Percentiles rank a stretch among this genome's conserved stretches.
Evolutionary conservation across 176 grass and related monocot genomes (phyloP).

Genomic region (Triticum urartu): DNA sequence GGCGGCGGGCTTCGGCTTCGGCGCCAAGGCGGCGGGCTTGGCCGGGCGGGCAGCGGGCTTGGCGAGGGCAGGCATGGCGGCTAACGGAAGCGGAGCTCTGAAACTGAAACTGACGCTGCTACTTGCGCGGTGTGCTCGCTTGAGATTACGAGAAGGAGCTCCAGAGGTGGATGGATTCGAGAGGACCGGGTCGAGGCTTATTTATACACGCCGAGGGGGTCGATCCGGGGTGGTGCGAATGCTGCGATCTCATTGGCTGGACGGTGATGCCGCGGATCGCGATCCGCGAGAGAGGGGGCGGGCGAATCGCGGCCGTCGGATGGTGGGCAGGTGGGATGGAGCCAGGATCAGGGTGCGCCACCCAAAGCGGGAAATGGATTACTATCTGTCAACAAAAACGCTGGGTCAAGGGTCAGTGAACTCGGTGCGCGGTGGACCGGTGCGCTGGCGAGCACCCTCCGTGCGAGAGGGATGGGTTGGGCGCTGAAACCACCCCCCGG

Average conservation of each 20-base stretch:
- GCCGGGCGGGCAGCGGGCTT: slow-evolving; percentile 16
- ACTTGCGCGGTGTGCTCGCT: not conserved
- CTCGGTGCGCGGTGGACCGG: slow-evolving; percentile 26
- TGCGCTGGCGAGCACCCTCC: accelerated
- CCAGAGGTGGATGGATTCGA: not conserved
- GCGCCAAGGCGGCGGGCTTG: not conserved
- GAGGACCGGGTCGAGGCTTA: accelerated
- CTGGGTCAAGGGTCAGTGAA: not conserved
- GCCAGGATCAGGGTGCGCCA: not conserved
- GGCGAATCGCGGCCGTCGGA: slow-evolving; percentile 14
- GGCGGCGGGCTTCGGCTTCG: slow-evolving; percentile 41
- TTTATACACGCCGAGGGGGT: slow-evolving; percentile 9
- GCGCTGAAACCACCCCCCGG: not conserved
- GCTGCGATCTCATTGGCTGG: slow-evolving; percentile 14
- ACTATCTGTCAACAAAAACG: slow-evolving; percentile 43
- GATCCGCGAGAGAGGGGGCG: not conserved
- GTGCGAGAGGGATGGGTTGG: not conserved
- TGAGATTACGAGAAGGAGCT: not conserved
- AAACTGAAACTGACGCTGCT: not conserved
- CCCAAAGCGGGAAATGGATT: not conserved
- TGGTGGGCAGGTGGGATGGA: not conserved
- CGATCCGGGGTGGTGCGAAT: not conserved
- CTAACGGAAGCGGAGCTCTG: not conserved
- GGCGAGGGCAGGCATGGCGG: slow-evolving; percentile 46
- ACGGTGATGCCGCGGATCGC: not conserved